Percentiles rank a stretch among this genome's conserved stretches.
Conservation (phyloP, 768 basidiomycete species). For the Lyophyllum shimeji region DNA sequence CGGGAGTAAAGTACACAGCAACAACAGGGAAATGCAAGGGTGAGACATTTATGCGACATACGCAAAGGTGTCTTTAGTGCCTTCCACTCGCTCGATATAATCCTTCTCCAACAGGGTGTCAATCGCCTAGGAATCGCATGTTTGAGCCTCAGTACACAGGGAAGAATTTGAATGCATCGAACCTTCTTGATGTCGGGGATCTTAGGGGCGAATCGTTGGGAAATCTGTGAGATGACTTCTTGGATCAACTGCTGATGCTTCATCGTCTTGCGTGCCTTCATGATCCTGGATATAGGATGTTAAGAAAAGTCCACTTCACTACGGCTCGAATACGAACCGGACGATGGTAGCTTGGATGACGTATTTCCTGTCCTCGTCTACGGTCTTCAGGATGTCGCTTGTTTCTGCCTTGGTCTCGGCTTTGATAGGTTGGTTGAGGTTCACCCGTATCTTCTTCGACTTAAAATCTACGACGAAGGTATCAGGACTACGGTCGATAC, state of each 20-base stretch:
- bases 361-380: conserved; percentile 97
- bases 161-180: conserved; percentile 7
- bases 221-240: conserved; percentile 88
- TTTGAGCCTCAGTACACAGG: conserved; percentile 9
- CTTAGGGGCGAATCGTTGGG: conserved; percentile 87
- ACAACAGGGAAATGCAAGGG: conserved; percentile 4
- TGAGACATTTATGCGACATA: conserved; percentile 57
- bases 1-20: conserved; percentile 6
- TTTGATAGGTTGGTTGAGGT: conserved; percentile 90
- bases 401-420: conserved; percentile 92
- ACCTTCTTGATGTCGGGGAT: conserved; percentile 98
- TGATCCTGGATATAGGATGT: conserved; percentile 54
- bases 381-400: conserved; percentile 86
- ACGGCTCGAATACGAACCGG: conserved; percentile 41
- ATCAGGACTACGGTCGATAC: neutral
- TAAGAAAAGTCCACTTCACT: neutral
- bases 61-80: conserved; percentile 85
- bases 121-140: conserved; percentile 61
- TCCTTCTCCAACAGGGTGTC: conserved; percentile 94
- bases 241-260: conserved; percentile 90
- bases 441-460: conserved; percentile 91
- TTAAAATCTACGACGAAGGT: conserved; percentile 62
- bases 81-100: conserved; percentile 93
- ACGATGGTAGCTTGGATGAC: conserved; percentile 95
- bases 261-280: conserved; percentile 95